Evolutionary conservation across 176 grass and related monocot genomes (phyloP), one percentile per base, ranked within the genome.

Genomic region (Phyllostachys edulis): DNA sequence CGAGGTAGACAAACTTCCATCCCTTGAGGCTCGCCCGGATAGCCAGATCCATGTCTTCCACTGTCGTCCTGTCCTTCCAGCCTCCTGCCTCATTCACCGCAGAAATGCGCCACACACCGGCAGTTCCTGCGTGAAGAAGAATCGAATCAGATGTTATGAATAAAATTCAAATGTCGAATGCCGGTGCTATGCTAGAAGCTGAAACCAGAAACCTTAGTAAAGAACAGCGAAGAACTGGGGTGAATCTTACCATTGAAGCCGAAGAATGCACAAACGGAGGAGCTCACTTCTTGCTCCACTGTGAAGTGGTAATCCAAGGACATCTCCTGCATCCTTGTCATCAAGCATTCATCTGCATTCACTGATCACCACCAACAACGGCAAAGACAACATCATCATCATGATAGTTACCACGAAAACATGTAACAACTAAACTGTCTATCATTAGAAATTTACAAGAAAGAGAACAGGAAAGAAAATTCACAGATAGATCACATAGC

Each of bases 281-380:
- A 96, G 38, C 94, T 92, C 17, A 81, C 90, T 85, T 96, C 91
- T 47, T 96, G 94, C 82, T 96, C 94, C 72, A 96, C 91, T 6
- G 82, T 96, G 86, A 96, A 96, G 84, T 96, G 94, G 84, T 96
- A 96, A 73, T 96, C 91, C 83, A 96, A 46, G 42, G 94, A 96
- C 94, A 96, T 96, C 88, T 96, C 94, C 87, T 96, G 94, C 91
- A 96, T 96, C 84, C 94, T 87, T n/a, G 94, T 96, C 94, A 96
- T 93, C 89, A 96, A 79, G 72, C 94, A 96, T 56, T 96, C 94
- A 75, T 93, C 91, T 0, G 94, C 88, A 18, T 96, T 96, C 84
- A 96, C 94, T 96, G 88, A 7, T 83, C 47, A 66, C 26, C 66
- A 23, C 23, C 67, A 78, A 10, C 10, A 24, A 40, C 55, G 63